These are phyloP conservation scores for Diversispora epigaea DNA, from an alignment of 192 early-diverging fungal genomes.

Conservation along the genomic window DNA sequence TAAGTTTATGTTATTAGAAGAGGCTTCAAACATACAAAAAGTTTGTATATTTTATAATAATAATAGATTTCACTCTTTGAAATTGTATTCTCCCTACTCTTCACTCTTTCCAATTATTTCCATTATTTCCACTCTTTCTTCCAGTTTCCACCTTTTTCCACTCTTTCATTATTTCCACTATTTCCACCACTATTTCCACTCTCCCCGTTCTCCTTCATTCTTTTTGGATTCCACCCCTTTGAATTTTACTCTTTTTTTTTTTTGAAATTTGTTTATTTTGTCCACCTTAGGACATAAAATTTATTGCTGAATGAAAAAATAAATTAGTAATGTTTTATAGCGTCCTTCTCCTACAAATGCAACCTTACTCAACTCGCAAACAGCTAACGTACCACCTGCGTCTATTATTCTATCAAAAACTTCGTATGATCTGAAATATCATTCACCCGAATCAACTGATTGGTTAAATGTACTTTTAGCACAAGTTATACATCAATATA, in stretches of 20 bases:
- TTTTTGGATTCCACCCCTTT: no score
- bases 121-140: no score
- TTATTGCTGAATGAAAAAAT: background rate
- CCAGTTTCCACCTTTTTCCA: no score
- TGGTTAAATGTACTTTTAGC: conserved; percentile 85
- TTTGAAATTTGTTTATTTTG: no score
- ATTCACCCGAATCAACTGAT: conserved; percentile 68
- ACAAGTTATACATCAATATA: conserved; percentile 71
- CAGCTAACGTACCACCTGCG: conserved; percentile 54
- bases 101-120: no score
- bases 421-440: conserved; percentile 55
- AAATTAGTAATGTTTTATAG: conserved; percentile 9
- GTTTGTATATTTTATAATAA: background rate
- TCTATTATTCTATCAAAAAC: conserved; percentile 57
- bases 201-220: no score
- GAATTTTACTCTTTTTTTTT: no score
- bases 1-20: conserved; percentile 55
- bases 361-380: conserved; percentile 47
- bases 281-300: background rate
- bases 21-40: conserved; percentile 35
- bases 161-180: no score
- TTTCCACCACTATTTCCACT: no score
- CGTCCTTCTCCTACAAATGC: conserved; percentile 38
- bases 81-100: no score
- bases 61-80: background rate